Conservation (phyloP, 2,329 filamentous ascomycete genomes). For the Phialophora tarda region DNA sequence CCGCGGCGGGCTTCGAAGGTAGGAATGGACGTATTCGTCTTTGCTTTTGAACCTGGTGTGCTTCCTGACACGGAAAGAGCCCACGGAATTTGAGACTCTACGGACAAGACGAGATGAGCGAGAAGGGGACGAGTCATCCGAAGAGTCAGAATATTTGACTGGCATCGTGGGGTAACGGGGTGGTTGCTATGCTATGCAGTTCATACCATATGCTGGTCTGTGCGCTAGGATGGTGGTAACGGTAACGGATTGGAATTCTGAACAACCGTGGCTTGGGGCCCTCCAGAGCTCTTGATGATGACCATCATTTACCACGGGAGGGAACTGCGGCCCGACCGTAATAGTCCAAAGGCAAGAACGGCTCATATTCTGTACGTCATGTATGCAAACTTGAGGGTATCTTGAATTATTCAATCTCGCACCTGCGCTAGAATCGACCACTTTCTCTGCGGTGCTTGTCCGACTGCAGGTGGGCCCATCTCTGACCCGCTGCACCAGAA, state of each 20-base stretch:
- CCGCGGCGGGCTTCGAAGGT: constrained; percentile 1
- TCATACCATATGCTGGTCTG: constrained; percentile 35
- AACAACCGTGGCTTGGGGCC: constrained; percentile 18
- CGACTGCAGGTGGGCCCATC: constrained; percentile 43
- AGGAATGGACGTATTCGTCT: neutral
- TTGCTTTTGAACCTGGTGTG: constrained; percentile 3
- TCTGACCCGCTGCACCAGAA: constrained; percentile 44
- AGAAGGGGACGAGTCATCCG: constrained; percentile 13
- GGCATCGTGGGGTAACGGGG: constrained; percentile 29
- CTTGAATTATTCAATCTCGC: constrained; percentile 1
- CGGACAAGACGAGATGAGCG: constrained; percentile 16
- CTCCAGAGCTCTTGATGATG: neutral
- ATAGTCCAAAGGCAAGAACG: constrained; percentile 18
- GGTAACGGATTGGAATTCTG: constrained; percentile 29
- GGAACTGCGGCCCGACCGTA: neutral
- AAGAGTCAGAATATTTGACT: constrained; percentile 19
- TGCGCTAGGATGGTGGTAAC: constrained; percentile 25
- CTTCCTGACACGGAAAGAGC: constrained; percentile 11
- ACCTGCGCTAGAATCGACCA: constrained; percentile 40
- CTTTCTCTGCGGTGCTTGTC: constrained; percentile 42
- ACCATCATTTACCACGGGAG: neutral
- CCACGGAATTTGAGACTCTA: constrained; percentile 21
- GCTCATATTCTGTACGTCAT: constrained; percentile 3
- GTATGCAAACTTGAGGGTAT: constrained; percentile 11
- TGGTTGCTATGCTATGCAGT: constrained; percentile 40